phyloP scores from a whole-genome alignment of 192 early-diverging fungal species.

The Coemansia sp. region DNA sequence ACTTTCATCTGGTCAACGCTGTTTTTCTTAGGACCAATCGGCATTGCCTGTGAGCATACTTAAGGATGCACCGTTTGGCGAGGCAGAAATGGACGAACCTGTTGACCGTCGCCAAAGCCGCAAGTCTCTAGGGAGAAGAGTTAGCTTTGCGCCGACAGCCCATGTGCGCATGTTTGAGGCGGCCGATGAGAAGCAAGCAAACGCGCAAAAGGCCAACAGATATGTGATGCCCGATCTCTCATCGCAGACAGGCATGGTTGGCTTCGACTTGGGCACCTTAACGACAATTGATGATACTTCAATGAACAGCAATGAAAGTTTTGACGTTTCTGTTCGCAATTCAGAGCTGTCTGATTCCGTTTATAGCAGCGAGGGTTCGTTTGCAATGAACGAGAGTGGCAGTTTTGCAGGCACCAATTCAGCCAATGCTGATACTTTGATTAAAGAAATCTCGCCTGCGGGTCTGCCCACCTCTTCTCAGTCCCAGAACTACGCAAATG shows the following conservation, averaged over 20 bases:
- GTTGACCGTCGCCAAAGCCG: constrained; percentile 37
- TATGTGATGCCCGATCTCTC: constrained; percentile 51
- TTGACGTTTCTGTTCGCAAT: constrained; percentile 52
- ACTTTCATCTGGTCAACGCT: background rate
- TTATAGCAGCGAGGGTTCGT: constrained; percentile 38
- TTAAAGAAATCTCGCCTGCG: background rate
- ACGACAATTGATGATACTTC: constrained; percentile 46
- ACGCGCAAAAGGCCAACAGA: constrained; percentile 17
- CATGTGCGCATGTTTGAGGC: constrained; percentile 56
- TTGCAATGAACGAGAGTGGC: constrained; percentile 3
- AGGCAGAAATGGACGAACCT: constrained; percentile 1
- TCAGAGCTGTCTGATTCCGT: constrained; percentile 44
- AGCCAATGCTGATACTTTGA: background rate
- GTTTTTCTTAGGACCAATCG: constrained; percentile 21
- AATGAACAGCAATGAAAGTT: constrained; percentile 52
- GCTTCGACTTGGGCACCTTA: constrained; percentile 41
- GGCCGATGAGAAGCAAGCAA: constrained; percentile 37
- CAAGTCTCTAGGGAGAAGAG: constrained; percentile 49
- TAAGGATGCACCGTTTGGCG: constrained; percentile 16
- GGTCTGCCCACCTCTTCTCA: background rate
- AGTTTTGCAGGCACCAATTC: background rate
- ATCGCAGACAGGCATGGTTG: constrained; percentile 45
- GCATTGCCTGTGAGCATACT: constrained; percentile 27
- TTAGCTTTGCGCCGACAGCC: constrained; percentile 54
- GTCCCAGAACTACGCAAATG: constrained; percentile 3